Conservation (phyloP, 352 stramenopile species). For the Phytophthora podocarpi region DNA sequence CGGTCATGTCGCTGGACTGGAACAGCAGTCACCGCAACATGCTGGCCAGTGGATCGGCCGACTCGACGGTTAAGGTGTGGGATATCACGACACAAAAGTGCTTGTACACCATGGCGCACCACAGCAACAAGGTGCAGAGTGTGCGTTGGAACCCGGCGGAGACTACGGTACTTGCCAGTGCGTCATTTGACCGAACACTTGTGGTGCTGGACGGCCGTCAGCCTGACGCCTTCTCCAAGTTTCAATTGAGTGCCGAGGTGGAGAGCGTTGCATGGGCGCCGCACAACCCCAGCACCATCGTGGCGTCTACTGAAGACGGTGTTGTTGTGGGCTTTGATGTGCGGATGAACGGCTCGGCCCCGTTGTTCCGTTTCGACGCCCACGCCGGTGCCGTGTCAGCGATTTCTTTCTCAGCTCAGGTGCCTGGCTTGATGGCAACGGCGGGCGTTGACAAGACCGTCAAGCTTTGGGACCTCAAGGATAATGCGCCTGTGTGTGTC, state of each 20-base stretch:
- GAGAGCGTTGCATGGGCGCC: slow-evolving; percentile 95
- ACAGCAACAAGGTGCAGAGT: slow-evolving; percentile 98
- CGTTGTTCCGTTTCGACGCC: slow-evolving; percentile 93
- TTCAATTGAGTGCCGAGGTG: slow-evolving; percentile 84
- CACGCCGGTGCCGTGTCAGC: slow-evolving; percentile 88
- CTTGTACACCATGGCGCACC: slow-evolving; percentile 97
- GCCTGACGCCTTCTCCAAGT: slow-evolving; percentile 80
- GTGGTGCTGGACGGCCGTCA: slow-evolving; percentile 94
- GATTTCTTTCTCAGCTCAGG: slow-evolving; percentile 85
- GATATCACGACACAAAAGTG: slow-evolving; percentile 93
- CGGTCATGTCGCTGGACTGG: slow-evolving; percentile 98
- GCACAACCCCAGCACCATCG: slow-evolving; percentile 92
- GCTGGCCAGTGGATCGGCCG: slow-evolving; percentile 97
- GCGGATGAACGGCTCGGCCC: slow-evolving; percentile 91
- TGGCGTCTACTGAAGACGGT: slow-evolving; percentile 95
- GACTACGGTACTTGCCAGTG: slow-evolving; percentile 95
- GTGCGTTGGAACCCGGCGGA: slow-evolving; percentile 97
- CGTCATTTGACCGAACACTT: slow-evolving; percentile 94
- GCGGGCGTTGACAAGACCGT: slow-evolving; percentile 98
- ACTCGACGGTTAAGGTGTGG: slow-evolving; percentile 98
- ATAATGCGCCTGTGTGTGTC: slow-evolving; percentile 76
- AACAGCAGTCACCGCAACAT: slow-evolving; percentile 97
- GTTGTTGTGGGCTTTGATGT: slow-evolving; percentile 95
- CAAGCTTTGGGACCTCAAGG: slow-evolving; percentile 95
- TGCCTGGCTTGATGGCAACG: slow-evolving; percentile 95